Conservation (phyloP, 2,329 filamentous ascomycete species). For the Cordyceps javanica region DNA sequence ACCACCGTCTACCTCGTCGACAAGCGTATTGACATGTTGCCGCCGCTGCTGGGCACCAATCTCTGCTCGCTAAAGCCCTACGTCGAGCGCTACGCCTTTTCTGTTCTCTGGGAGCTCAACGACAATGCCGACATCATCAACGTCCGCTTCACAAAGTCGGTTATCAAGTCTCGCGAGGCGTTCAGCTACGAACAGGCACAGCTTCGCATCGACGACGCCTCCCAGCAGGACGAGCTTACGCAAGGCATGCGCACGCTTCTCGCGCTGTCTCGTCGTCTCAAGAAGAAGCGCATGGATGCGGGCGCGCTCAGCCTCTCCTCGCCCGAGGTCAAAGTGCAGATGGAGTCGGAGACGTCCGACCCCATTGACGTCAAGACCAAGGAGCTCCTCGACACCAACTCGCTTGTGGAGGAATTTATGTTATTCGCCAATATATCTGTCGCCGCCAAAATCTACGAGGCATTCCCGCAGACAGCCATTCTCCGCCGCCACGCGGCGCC, state of each 20-base stretch:
- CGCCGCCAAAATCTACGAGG: constrained; percentile 79
- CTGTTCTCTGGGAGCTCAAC: constrained; percentile 82
- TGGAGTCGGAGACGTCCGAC: constrained; percentile 92
- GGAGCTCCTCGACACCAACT: constrained; percentile 89
- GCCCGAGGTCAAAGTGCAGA: constrained; percentile 95
- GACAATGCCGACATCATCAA: constrained; percentile 77
- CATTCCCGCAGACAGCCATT: constrained; percentile 92
- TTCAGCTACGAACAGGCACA: constrained; percentile 98
- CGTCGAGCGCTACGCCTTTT: constrained; percentile 89
- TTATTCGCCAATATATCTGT: constrained; percentile 95
- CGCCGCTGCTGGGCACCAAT: constrained; percentile 90
- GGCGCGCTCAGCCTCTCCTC: constrained; percentile 92
- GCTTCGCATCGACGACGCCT: constrained; percentile 81
- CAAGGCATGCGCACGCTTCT: constrained; percentile 82
- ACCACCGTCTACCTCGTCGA: constrained; percentile 97
- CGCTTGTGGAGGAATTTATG: constrained; percentile 98
- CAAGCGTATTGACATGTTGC: constrained; percentile 99
- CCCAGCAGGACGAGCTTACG: constrained; percentile 84
- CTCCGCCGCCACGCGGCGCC: constrained; percentile 87
- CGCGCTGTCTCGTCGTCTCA: constrained; percentile 84
- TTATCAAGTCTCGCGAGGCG: constrained; percentile 92
- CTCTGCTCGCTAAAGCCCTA: constrained; percentile 95
- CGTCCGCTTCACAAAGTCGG: constrained; percentile 90
- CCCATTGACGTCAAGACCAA: constrained; percentile 96
- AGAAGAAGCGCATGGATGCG: constrained; percentile 92